Base-by-base conservation (phyloP, 2,329 filamentous ascomycete species). In the Calonectria henricotiae region DNA sequence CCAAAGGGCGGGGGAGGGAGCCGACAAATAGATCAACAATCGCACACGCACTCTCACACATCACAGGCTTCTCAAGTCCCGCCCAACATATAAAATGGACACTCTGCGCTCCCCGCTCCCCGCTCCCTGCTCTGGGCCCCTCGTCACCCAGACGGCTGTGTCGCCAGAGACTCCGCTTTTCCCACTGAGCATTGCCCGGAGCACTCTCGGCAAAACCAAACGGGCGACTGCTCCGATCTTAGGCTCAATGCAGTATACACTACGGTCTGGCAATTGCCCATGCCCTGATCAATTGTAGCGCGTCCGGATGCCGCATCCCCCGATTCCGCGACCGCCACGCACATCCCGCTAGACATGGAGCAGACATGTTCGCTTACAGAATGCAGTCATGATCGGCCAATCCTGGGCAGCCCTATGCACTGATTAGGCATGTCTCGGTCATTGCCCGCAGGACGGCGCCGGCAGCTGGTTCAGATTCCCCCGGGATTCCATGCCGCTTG, bases 371-470 rank as follows among this genome's bases (percentile, higher is more conserved):
- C 51, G 51, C 51, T 58, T 58, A 58, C 51, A 37, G 20, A 58
- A 58, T 58, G 51, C 51, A 58, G 51, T n/a, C 51, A 27, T 58
- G 51, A 58, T 58, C 51, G 51, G 51, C 51, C 51, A 58, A 58
- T 58, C 51, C 51, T 58, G 51, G 51, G 51, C 51, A 58, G 51
- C 51, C 51, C 39, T 58, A 58, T 32, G 32, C 32, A 41, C 51
- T 58, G 51, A 58, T 58, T 58, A 39, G 51, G 51, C 30, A 58
- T 51, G 47, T 51, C 47, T 30, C 6, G 47, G 13, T 6, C 13
- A 43, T 17, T 43, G 20, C 46, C 23, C 37, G 51, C 51, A 27
- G 25, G 23, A 30, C 47, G 47, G 17, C 47, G 27, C 47, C 47
- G 47, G 47, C 23, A 32, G 30, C 30, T 51, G 17, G 15, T 5